Percentiles rank a stretch among this genome's conserved stretches.
These are phyloP conservation scores for Phytophthora macrochlamydospora DNA, from an alignment of 352 stramenopile species.

Conservation along the genomic window DNA sequence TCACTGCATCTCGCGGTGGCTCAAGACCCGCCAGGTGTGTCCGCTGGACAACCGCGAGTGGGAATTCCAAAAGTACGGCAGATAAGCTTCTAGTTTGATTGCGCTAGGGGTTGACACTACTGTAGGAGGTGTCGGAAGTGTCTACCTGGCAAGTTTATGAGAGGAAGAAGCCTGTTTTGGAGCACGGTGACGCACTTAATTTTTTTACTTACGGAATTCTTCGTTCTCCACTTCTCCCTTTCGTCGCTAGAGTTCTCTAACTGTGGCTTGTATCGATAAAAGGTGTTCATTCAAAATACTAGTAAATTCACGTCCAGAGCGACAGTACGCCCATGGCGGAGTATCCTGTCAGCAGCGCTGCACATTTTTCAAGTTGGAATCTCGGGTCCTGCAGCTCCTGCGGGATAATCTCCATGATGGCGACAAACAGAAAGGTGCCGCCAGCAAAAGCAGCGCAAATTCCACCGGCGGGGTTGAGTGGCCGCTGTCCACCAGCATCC, in stretches of 20 bases:
- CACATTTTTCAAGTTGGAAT: conserved; percentile 56
- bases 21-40: conserved; percentile 99
- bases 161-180: conserved; percentile 2
- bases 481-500: conserved; percentile 48
- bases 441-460: conserved; percentile 79
- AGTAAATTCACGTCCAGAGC: conserved; percentile 59
- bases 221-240: not conserved
- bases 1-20: conserved; percentile 99
- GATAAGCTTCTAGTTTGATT: conserved; percentile 44
- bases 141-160: conserved; percentile 6
- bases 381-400: conserved; percentile 71
- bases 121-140: not conserved
- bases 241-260: conserved; percentile 3
- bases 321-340: conserved; percentile 68
- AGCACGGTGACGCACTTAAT: conserved; percentile 31
- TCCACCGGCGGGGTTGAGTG: conserved; percentile 55
- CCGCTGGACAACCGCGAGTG: conserved; percentile 99
- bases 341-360: conserved; percentile 63
- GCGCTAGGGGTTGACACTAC: too few relatives aligned
- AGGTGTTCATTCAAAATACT: conserved; percentile 12
- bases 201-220: conserved; percentile 23
- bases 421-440: conserved; percentile 84
- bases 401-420: conserved; percentile 83
- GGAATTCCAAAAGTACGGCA: conserved; percentile 98
- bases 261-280: not conserved